Base-by-base conservation (phyloP, 2,329 filamentous ascomycete species). In the Rhynchosporium agropyri region DNA sequence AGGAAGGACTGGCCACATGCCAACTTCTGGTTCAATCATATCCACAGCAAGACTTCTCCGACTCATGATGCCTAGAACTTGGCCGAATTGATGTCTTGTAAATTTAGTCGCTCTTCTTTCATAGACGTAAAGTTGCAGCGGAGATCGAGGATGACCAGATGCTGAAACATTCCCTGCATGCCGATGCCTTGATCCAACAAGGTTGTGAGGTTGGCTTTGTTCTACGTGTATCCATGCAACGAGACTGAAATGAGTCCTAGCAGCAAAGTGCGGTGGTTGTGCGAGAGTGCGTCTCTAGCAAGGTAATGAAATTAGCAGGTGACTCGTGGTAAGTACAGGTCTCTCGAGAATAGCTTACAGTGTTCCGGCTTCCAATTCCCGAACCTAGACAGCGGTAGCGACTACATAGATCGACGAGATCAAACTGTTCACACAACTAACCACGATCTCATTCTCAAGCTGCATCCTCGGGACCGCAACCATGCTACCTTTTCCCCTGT, bases 31-130 rank as follows among this genome's bases (percentile, higher is more conserved):
- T n/a, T 57, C 54, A 15, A 36, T 4, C 42, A 57, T 46, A 33
- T 46, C 40, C 33, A 46, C 26, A n/a, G 29, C 28, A 12, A 57
- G 51, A 26, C 51, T 54, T 6, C 36, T 15, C 8, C 40, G 5
- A 29, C 33, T 26, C 9, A 10, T 6, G 1, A 42, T 40, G 10
- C 20, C 20, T 4, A 28, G 13, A 12, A 54, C 20, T 20, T 26
- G n/a, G 1, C 3, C 10, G 36, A 54, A 42, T 5, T 42, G 13
- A 5, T 12, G 8, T 12, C 40, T 26, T 4, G 5, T 13, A 8
- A 54, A 26, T n/a, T 54, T 54, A 10, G 51, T 54, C 12, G 48
- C 28, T 40, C 12, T 26, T 10, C n/a, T 54, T 12, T 54, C n/a
- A 6, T 42, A n/a, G 10, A 26, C 5, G 12, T 42, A 10, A 9